Conservation (phyloP, 495 filamentous ascomycete genomes). For the Arthonia radiata region DNA sequence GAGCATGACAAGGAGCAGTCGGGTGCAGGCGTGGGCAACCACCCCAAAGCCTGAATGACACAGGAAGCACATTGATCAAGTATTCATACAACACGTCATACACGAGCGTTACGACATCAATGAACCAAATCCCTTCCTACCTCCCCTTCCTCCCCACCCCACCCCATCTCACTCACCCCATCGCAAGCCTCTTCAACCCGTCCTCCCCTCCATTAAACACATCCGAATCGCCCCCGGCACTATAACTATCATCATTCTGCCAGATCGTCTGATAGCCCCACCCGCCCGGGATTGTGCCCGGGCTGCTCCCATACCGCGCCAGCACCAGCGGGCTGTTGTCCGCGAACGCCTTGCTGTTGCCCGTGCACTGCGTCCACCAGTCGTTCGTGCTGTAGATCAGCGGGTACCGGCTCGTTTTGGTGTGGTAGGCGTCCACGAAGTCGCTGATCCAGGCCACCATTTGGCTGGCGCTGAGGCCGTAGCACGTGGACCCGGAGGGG, state of each 20-base stretch:
- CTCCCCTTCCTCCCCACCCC: no score
- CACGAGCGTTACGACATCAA: no score
- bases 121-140: no score
- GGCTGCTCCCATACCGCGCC: conserved; percentile 23
- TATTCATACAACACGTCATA: no score
- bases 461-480: conserved; percentile 21
- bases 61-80: no score
- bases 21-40: no score
- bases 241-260: conserved; percentile 26
- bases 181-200: no score
- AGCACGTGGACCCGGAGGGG: conserved; percentile 22
- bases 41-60: no score
- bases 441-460: conserved; percentile 36
- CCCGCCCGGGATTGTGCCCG: conserved; percentile 29
- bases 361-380: conserved; percentile 40
- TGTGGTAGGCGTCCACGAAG: conserved; percentile 31
- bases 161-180: no score
- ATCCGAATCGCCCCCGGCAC: conserved; percentile 26
- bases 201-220: conserved; percentile 28
- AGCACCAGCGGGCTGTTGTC: conserved; percentile 29
- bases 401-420: conserved; percentile 25
- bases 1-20: no score
- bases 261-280: conserved; percentile 37
- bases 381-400: conserved; percentile 34
- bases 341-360: conserved; percentile 25